Conservation (phyloP, 2,329 filamentous ascomycete genomes). For the Penicillium sp. region DNA sequence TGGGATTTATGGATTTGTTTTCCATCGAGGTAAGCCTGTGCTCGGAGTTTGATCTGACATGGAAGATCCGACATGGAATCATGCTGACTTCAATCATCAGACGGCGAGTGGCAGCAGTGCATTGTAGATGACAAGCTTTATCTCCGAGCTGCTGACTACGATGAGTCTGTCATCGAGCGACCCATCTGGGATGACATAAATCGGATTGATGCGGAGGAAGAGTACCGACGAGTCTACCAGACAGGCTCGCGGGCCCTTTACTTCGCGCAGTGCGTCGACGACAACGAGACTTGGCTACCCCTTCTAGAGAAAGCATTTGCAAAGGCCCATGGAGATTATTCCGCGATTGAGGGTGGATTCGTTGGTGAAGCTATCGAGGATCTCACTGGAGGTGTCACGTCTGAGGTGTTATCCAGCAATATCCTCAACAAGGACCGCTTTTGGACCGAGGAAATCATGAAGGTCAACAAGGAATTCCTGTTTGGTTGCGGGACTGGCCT, state of each 20-base stretch:
- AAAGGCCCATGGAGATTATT: conserved; percentile 79
- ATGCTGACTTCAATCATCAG: conserved; percentile 40
- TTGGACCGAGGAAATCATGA: conserved; percentile 77
- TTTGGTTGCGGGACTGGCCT: conserved; percentile 50
- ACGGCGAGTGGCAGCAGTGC: conserved; percentile 88
- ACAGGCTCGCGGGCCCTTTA: conserved; percentile 74
- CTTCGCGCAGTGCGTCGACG: conserved; percentile 72
- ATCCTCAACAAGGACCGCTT: conserved; percentile 70
- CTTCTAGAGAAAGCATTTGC: conserved; percentile 81
- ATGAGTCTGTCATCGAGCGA: conserved; percentile 73
- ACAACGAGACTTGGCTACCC: conserved; percentile 80
- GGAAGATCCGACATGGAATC: no score
- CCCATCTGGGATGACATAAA: conserved; percentile 74
- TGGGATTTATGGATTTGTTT: conserved; percentile 83
- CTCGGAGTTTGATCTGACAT: neutral
- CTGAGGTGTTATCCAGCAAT: conserved; percentile 47
- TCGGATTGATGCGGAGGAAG: conserved; percentile 68
- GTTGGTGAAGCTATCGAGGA: conserved; percentile 64
- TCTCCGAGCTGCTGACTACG: conserved; percentile 77
- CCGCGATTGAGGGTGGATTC: conserved; percentile 71
- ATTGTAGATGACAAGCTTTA: conserved; percentile 91
- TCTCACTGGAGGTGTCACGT: conserved; percentile 54
- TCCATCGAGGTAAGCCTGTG: conserved; percentile 60
- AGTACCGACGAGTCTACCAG: conserved; percentile 70
- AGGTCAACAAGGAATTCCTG: conserved; percentile 74